phyloP scores from a whole-genome alignment of 768 basidiomycete genomes.

The Boletus eberwhitei region DNA sequence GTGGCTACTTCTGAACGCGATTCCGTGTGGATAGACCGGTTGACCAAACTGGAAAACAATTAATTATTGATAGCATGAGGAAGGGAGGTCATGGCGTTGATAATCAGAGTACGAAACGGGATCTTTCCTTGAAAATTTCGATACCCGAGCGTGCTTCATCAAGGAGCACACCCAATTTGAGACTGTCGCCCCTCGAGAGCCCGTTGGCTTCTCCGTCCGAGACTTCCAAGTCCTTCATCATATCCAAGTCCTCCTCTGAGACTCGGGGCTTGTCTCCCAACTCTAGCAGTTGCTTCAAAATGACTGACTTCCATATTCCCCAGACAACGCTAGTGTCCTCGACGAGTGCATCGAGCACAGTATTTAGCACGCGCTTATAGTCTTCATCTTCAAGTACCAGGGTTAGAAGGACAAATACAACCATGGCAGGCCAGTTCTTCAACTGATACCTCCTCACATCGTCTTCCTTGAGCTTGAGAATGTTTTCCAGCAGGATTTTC shows the following conservation, averaged over 20 bases:
- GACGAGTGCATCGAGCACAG: constrained; percentile 1
- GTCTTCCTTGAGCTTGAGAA: not conserved
- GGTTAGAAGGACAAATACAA: constrained; percentile 8
- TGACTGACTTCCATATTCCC: not conserved
- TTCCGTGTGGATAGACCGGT: not conserved
- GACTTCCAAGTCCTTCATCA: not conserved
- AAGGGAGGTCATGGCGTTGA: not conserved
- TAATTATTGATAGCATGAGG: not conserved
- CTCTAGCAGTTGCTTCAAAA: not conserved
- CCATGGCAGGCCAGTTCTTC: constrained; percentile 11
- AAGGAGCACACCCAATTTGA: not conserved
- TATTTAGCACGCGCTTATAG: not conserved
- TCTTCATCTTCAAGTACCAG: constrained; percentile 4
- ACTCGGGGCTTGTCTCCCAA: not conserved
- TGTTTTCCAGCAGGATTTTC: not conserved
- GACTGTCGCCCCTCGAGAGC: not conserved
- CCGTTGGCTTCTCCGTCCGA: not conserved
- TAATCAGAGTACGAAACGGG: no score
- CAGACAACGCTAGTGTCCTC: constrained; percentile 2
- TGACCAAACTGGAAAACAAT: not conserved
- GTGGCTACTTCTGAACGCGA: not conserved
- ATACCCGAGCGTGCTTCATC: not conserved
- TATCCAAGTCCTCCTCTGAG: not conserved
- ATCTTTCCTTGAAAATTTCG: not conserved
- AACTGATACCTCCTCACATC: not conserved